These are phyloP conservation scores for Boechera stricta DNA, from an alignment of 345 rosid genomes.

Conservation along the genomic window DNA sequence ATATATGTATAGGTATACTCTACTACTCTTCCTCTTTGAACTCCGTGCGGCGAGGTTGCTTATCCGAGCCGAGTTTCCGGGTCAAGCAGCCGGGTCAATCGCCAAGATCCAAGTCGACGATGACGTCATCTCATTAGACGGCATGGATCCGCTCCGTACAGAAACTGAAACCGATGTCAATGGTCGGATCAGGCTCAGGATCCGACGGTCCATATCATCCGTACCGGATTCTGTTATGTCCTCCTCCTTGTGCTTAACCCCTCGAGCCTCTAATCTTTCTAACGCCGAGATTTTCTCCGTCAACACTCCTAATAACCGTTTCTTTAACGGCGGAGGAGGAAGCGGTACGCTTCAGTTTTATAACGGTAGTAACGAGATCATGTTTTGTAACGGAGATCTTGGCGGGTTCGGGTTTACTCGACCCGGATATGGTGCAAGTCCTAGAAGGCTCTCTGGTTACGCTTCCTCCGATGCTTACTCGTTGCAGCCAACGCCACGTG, in stretches of 20 bases:
- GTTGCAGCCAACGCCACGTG: conserved; percentile 57
- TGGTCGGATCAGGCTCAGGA: conserved; percentile 51
- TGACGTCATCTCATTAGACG: conserved; percentile 59
- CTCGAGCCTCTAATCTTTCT: conserved; percentile 55
- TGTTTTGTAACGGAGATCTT: conserved; percentile 58
- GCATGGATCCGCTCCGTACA: conserved; percentile 53
- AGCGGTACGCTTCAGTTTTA: conserved; percentile 51
- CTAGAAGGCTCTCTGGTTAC: conserved; percentile 59
- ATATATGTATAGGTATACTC: conserved; percentile 46
- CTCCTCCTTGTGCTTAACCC: conserved; percentile 52
- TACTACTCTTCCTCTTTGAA: conserved; percentile 59
- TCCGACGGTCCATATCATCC: conserved; percentile 48
- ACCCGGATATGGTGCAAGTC: conserved; percentile 55
- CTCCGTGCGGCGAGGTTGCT: conserved; percentile 57
- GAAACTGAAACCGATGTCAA: conserved; percentile 57
- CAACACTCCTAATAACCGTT: conserved; percentile 56
- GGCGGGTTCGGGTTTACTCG: conserved; percentile 60
- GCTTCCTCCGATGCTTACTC: conserved; percentile 86
- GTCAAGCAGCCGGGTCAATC: conserved; percentile 53
- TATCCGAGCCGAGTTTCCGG: conserved; percentile 58
- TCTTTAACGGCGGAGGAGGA: conserved; percentile 66
- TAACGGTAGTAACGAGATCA: conserved; percentile 51
- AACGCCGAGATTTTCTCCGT: conserved; percentile 64
- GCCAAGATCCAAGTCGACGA: conserved; percentile 56
- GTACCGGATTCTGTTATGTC: conserved; percentile 44